These are phyloP conservation scores for Sporothrix brasiliensis DNA, from an alignment of 2,329 filamentous ascomycete species.

Conservation along the genomic window DNA sequence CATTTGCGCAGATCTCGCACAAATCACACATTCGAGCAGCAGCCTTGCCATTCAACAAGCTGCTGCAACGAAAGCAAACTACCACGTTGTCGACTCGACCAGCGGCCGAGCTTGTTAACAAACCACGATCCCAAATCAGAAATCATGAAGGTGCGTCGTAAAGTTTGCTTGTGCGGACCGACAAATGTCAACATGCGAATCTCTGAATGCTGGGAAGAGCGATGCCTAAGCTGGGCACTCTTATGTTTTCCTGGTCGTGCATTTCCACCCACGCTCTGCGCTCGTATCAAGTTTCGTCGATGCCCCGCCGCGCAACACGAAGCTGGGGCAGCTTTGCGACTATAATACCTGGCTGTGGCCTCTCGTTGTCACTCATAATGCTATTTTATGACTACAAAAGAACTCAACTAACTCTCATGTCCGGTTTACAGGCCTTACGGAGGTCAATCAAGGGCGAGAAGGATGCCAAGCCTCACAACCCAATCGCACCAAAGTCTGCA, in stretches of 20 bases:
- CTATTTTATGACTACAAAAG: not conserved
- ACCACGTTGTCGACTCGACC: not conserved
- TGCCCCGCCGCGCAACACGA: not conserved
- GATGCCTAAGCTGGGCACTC: not conserved
- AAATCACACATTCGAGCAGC: not conserved
- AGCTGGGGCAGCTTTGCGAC: not conserved
- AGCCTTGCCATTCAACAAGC: not conserved
- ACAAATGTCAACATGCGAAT: no score
- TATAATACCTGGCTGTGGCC: not conserved
- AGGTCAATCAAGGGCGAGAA: slow-evolving; percentile 91
- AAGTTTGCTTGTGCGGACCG: not conserved
- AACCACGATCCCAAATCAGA: slow-evolving; percentile 8
- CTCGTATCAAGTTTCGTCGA: not conserved
- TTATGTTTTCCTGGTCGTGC: not conserved
- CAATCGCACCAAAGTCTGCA: slow-evolving; percentile 81
- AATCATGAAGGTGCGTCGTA: slow-evolving; percentile 37
- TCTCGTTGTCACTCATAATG: not conserved
- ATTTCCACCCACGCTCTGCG: not conserved
- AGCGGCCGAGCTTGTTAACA: not conserved
- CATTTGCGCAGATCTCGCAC: not conserved
- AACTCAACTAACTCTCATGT: slow-evolving; percentile 49
- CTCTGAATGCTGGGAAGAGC: no score
- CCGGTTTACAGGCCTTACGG: slow-evolving; percentile 69
- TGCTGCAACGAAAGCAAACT: not conserved
- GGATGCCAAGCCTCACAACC: slow-evolving; percentile 71